phyloP scores from a whole-genome alignment of 148 eudicot species.

The Simmondsia chinensis region DNA sequence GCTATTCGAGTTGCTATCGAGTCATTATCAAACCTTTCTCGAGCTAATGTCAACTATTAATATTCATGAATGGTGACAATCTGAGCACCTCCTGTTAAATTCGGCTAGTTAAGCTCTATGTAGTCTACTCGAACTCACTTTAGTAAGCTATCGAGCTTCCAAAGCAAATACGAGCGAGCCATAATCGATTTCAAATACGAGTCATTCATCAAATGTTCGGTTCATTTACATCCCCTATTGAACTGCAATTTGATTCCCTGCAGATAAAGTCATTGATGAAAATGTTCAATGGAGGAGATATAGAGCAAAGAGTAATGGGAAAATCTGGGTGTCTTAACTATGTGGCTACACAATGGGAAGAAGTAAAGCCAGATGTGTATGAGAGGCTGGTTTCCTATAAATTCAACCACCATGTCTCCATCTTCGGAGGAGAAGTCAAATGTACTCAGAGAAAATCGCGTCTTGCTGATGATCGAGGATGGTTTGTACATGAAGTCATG shows the following conservation, averaged over 20 bases:
- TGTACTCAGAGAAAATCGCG: conserved; percentile 60
- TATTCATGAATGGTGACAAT: no score
- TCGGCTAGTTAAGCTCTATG: no score
- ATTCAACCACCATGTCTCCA: conserved; percentile 53
- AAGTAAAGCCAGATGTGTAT: conserved; percentile 28
- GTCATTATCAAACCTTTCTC: no score
- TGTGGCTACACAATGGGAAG: conserved; percentile 56
- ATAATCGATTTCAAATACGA: no score
- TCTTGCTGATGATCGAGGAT: conserved; percentile 29
- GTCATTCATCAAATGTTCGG: background rate
- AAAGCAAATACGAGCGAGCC: no score
- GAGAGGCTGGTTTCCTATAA: conserved; percentile 61
- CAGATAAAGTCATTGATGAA: conserved; percentile 59
- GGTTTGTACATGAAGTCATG: conserved; percentile 63
- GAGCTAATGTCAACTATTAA: no score
- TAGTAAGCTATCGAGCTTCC: no score
- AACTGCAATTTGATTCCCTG: background rate
- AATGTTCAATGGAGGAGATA: conserved; percentile 63
- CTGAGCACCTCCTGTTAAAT: no score
- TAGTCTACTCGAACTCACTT: no score
- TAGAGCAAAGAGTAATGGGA: conserved; percentile 67
- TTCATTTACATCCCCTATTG: background rate
- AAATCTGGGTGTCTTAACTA: conserved; percentile 61
- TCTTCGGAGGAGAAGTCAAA: conserved; percentile 71
- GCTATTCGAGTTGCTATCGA: no score